These are phyloP conservation scores for Podila horticola DNA, from an alignment of 192 early-diverging fungal species.

Conservation along the genomic window DNA sequence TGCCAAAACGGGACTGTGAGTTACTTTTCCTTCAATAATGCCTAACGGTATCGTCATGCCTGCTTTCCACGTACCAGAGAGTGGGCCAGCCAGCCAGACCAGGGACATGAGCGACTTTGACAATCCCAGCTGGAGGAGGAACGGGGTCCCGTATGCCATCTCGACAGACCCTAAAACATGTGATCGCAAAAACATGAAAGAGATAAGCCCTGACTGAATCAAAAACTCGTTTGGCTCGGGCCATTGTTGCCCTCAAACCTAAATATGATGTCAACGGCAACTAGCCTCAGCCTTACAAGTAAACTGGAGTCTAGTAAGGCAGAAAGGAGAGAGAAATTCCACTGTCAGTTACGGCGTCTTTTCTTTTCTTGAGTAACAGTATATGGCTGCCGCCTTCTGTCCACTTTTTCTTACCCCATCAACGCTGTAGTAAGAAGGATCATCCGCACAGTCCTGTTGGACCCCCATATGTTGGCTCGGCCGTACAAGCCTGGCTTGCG, in stretches of 20 bases:
- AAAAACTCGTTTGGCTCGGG: not conserved
- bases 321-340: not conserved
- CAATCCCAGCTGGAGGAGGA: constrained; percentile 84
- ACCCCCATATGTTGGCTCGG: constrained; percentile 48
- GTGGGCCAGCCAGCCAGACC: constrained; percentile 94
- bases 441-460: constrained; percentile 54
- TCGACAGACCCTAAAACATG: constrained; percentile 73
- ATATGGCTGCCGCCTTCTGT: too few species aligned
- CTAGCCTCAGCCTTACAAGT: constrained; percentile 69
- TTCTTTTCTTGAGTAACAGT: not conserved
- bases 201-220: not conserved
- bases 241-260: not conserved
- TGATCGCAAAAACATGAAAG: not conserved
- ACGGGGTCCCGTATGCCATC: constrained; percentile 83
- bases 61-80: constrained; percentile 68
- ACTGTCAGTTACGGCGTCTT: not conserved
- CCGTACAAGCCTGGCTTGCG: constrained; percentile 38
- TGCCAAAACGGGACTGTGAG: not conserved
- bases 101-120: constrained; percentile 84
- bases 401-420: constrained; percentile 58
- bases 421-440: constrained; percentile 65
- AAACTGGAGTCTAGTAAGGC: constrained; percentile 62
- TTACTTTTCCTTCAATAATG: too few species aligned
- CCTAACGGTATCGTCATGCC: too few species aligned
- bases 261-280: constrained; percentile 22